phyloP scores from a whole-genome alignment of 441 rosid species.

The Syzygium malaccense region DNA sequence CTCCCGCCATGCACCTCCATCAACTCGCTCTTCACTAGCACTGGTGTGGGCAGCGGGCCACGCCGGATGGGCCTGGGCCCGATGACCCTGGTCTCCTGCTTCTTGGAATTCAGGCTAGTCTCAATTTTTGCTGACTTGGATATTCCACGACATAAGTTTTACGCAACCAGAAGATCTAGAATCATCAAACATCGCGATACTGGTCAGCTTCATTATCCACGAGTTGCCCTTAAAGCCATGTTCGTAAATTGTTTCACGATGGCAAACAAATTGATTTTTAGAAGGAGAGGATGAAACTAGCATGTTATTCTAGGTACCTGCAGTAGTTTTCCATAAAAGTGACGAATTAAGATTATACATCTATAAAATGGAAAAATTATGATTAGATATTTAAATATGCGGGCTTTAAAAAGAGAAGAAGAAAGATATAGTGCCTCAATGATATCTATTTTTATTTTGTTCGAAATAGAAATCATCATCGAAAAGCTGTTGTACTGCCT shows the following conservation, averaged over 20 bases:
- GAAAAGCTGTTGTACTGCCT: neutral
- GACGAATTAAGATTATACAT: neutral
- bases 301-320: neutral
- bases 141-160: neutral
- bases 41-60: conserved; percentile 55
- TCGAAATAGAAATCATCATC: neutral
- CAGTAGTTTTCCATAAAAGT: neutral
- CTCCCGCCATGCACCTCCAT: neutral
- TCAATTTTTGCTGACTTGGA: neutral
- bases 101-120: neutral
- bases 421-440: too few species aligned
- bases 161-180: neutral
- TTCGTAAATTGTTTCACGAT: neutral
- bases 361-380: too few species aligned
- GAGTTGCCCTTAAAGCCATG: neutral
- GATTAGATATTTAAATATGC: neutral
- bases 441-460: too few species aligned
- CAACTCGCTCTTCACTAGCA: conserved; percentile 74
- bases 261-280: neutral
- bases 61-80: neutral
- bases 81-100: conserved; percentile 51
- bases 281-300: neutral
- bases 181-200: neutral
- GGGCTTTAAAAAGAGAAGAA: neutral
- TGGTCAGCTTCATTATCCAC: neutral